Base-by-base conservation (phyloP, 805 yeast genomes). In the Saturnispora zaruensis region DNA sequence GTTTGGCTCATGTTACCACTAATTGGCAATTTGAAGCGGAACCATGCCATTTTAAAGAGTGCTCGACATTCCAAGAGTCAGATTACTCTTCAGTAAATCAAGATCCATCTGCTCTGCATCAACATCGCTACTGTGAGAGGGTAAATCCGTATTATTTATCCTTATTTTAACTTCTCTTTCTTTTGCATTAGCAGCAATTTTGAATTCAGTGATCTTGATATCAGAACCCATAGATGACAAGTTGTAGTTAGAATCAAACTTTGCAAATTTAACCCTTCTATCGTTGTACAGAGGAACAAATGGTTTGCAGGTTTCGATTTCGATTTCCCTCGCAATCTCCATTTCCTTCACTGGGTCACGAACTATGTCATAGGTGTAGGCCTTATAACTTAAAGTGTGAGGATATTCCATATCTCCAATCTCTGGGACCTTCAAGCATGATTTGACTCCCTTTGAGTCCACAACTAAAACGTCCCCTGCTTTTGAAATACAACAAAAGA, bases 221-320 rank as follows among this genome's bases (percentile, higher is more conserved):
- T 32, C 26, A 23, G 18, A 20, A 5, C 43, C 40, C 16, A 41
- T 38, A 14, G 40, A 36, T 6, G 40, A 9, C 7, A 36, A 18
- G 9, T 7, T 20, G 21, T 9, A 18, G 14, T 36, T 23, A 16
- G 38, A 41, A 13, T 42, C 41, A 26, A 59, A 53, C 34, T 51
- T 54, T 2, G 57, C 45, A 53, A 65, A 64, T 14, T 57, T 59
- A 23, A 59, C 50, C 7, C 57, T 56, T 41, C 58, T 54, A 24
- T 59, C 56, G 33, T 56, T 59, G 53, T 61, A 63, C 4, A 57
- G 46, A 7, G 64, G 58, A 5, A 58, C 52, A 34, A 53, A 64
- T 7, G 69, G 68, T 23, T 57, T 62, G 53, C 81, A 73, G 0
- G 83, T 76, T 55, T 79, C 83, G 48, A 80, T 73, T 58, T 79